Conservation (phyloP, 768 basidiomycete species). For the Gyrodon lividus region DNA sequence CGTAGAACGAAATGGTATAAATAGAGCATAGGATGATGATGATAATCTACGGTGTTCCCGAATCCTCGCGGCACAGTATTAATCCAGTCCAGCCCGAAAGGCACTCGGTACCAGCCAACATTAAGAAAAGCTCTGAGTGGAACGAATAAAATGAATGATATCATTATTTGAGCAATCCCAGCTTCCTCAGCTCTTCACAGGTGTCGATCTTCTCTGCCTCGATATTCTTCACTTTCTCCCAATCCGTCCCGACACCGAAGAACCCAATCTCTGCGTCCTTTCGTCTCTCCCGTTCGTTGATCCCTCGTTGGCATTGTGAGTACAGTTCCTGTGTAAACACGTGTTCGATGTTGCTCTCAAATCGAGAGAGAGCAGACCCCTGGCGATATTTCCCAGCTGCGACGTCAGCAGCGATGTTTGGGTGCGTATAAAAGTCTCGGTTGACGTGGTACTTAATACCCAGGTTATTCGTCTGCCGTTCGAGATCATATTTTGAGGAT, state of each 20-base stretch:
- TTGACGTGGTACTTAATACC: constrained; percentile 87
- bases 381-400: constrained; percentile 41
- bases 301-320: constrained; percentile 65
- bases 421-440: constrained; percentile 74
- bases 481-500: constrained; percentile 61
- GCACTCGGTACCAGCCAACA: constrained; percentile 7
- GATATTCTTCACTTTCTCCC: constrained; percentile 81
- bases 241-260: constrained; percentile 91
- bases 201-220: constrained; percentile 66
- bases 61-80: not conserved
- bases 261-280: constrained; percentile 80
- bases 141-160: constrained; percentile 7
- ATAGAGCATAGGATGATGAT: constrained; percentile 19
- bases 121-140: constrained; percentile 3
- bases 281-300: constrained; percentile 64
- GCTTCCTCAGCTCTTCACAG: constrained; percentile 73
- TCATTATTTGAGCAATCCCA: constrained; percentile 51
- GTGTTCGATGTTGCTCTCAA: constrained; percentile 78
- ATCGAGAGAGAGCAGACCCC: constrained; percentile 44
- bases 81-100: constrained; percentile 6
- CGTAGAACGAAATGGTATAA: constrained; percentile 21
- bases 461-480: constrained; percentile 66
- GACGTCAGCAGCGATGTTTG: constrained; percentile 69
- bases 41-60: constrained; percentile 12
- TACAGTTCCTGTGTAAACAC: constrained; percentile 71